Base-by-base conservation (phyloP, 2,329 filamentous ascomycete genomes). In the Diaporthe vexans region DNA sequence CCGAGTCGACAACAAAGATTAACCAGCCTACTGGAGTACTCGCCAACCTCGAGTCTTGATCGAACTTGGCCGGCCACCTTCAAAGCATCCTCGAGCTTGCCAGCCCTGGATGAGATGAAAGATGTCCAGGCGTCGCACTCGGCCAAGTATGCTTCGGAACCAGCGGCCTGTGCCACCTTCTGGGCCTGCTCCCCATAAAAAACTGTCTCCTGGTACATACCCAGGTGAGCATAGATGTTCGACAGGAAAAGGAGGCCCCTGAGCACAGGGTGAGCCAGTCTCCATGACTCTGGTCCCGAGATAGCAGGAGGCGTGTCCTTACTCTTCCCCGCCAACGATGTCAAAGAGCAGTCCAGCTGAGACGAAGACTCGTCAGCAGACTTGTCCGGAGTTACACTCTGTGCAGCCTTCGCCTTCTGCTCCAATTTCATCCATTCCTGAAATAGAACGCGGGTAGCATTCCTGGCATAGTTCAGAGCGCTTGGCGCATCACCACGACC, bases 141-240 rank as follows among this genome's bases (percentile, higher is more conserved):
- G 0, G 89, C 87, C 56, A 86, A 83, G 78, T 90, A 89, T 17
- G 92, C 87, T 48, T 89, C 86, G 0, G 93, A 92, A 63, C 89
- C 86, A 11, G 94, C 90, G n/a, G 89, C 90, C 74, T 89, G 88
- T 29, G 94, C 94, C 75, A 97, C 90, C 79, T 93, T 94, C 71
- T 93, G 87, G 0, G 95, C 95, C 78, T 97, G 94, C 78, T 98
- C 93, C 1, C 93, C 92, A 78, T 97, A 97, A 81, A 95, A 97
- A 0, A 96, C 85, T 2, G 96, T 96, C 81, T 98, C 96, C 75
- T 94, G 92, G 77, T 95, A 94, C 83, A 97, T 90, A 37, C 97
- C 97, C 76, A 97, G 90, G 77, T 97, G 93, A 1, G 93, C 91
- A 78, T 95, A 98, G 1, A 97, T 86, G 5, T 89, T 89, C 0